These are phyloP conservation scores for Hsuehochloa calcarea DNA, from an alignment of 176 grass and related monocot species.

Conservation along the genomic window DNA sequence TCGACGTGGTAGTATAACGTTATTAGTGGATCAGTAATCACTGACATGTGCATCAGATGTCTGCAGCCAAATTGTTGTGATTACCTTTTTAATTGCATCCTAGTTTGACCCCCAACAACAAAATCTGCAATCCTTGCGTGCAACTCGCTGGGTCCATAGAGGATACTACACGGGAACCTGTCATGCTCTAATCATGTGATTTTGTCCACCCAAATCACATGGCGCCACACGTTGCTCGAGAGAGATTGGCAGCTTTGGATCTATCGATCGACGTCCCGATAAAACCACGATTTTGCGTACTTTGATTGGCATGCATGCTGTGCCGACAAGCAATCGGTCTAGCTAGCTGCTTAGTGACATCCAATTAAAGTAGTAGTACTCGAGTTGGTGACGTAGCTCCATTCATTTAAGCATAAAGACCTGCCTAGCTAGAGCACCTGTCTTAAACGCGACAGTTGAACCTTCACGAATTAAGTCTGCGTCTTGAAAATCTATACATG, in stretches of 20 bases:
- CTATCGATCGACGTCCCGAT: neutral
- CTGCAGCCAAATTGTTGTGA: neutral
- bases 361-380: neutral
- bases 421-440: neutral
- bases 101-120: neutral
- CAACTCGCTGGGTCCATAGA: neutral
- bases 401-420: neutral
- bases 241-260: neutral
- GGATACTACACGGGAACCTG: no score
- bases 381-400: neutral
- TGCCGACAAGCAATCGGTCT: conserved; percentile 20
- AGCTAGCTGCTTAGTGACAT: neutral
- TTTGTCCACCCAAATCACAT: conserved; percentile 1
- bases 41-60: neutral
- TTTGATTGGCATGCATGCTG: neutral
- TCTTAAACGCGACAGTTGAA: neutral
- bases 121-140: neutral
- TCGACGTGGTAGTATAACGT: neutral
- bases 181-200: conserved; percentile 11
- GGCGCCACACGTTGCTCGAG: neutral
- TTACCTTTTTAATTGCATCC: neutral
- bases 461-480: neutral
- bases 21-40: neutral
- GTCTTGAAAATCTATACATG: neutral
- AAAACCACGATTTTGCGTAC: neutral